A percentile compares a stretch with the other conserved stretches of the same genome.
Conservation (phyloP, 1,284 basidiomycete species). For the Meira nashicola region DNA sequence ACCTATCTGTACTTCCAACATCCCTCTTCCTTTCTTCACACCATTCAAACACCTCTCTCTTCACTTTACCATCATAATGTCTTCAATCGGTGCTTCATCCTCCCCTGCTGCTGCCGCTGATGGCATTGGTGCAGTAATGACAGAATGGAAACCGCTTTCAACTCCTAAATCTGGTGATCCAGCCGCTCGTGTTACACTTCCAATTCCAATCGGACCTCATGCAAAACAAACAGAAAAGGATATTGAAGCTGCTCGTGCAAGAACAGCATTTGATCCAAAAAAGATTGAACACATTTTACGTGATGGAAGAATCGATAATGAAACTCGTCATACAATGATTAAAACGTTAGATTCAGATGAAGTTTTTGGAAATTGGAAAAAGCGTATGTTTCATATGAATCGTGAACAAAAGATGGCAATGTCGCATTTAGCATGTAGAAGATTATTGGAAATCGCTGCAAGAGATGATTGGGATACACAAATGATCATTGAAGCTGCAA, state of each 20-base stretch:
- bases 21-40: too few species aligned
- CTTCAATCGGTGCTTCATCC: not conserved
- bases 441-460: constrained; percentile 38
- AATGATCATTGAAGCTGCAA: constrained; percentile 40
- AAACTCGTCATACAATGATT: constrained; percentile 33
- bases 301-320: constrained; percentile 40
- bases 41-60: not conserved
- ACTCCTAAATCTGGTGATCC: constrained; percentile 21
- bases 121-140: not conserved
- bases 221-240: constrained; percentile 33
- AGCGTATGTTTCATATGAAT: constrained; percentile 43
- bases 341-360: constrained; percentile 28
- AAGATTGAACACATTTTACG: constrained; percentile 41
- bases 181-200: constrained; percentile 31
- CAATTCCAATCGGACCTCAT: constrained; percentile 38
- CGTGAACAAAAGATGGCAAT: constrained; percentile 44
- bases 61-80: constrained; percentile 1
- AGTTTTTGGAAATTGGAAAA: constrained; percentile 45
- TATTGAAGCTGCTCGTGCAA: constrained; percentile 27
- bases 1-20: too few species aligned
- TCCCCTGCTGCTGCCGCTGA: not conserved
- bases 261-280: constrained; percentile 31
- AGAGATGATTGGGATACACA: constrained; percentile 41
- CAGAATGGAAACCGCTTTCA: constrained; percentile 20
- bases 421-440: constrained; percentile 40